A percentile compares a stretch with the other conserved stretches of the same genome.
Conservation (phyloP, 2,329 filamentous ascomycete genomes). For the Cladophialophora yegresii region DNA sequence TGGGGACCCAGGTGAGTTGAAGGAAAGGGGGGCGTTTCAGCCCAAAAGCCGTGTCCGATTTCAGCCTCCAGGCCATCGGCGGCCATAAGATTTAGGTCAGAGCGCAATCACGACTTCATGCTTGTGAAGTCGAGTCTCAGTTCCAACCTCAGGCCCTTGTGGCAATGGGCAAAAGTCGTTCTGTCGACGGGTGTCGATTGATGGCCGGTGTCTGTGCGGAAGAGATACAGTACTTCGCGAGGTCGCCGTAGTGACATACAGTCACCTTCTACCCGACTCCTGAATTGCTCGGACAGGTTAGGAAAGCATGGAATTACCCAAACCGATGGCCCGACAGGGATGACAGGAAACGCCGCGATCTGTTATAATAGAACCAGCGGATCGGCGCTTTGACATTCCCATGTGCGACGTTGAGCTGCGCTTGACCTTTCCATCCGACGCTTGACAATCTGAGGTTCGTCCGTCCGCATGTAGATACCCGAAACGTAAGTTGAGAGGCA, state of each 20-base stretch:
- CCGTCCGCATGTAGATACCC: slow-evolving; percentile 16
- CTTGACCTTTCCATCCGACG: background rate
- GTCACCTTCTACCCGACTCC: background rate
- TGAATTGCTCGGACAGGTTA: background rate
- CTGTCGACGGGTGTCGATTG: background rate
- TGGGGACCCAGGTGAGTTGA: background rate
- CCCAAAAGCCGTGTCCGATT: background rate
- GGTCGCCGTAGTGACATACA: background rate
- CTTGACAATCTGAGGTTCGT: slow-evolving; percentile 18
- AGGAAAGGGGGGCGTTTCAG: slow-evolving; percentile 9
- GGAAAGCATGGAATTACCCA: slow-evolving; percentile 1
- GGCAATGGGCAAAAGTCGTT: background rate
- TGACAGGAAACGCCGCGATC: background rate
- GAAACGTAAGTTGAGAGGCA: slow-evolving; percentile 16
- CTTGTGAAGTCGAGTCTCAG: background rate
- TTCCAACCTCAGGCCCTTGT: background rate
- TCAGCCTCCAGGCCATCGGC: slow-evolving; percentile 7
- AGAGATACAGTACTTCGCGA: background rate
- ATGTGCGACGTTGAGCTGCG: background rate
- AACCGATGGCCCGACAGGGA: background rate
- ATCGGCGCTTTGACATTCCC: slow-evolving; percentile 2
- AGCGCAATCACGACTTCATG: background rate
- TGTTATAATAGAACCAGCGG: slow-evolving; percentile 5
- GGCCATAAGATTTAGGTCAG: slow-evolving; percentile 3
- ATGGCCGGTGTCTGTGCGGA: background rate